A percentile compares a stretch with the other conserved stretches of the same genome.
phyloP scores from a whole-genome alignment of 1,139 yeast genomes.

The Lodderomyces beijingensis region DNA sequence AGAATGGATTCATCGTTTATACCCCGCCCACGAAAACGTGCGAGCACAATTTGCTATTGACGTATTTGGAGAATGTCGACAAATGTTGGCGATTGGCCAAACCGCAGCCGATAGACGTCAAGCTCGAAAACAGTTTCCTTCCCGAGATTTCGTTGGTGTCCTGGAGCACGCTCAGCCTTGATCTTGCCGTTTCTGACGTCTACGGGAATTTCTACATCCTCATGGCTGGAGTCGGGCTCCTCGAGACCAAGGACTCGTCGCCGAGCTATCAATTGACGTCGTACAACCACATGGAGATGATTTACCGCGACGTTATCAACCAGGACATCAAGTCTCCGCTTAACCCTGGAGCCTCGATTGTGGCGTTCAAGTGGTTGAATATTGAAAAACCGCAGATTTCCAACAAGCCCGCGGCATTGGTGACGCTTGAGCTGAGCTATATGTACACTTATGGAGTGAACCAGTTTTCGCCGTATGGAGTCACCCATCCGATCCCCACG shows the following conservation, averaged over 20 bases:
- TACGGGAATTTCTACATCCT: constrained; percentile 49
- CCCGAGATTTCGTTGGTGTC: constrained; percentile 31
- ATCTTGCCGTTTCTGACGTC: constrained; percentile 47
- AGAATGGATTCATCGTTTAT: constrained; percentile 70
- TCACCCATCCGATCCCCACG: constrained; percentile 62
- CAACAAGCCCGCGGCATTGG: constrained; percentile 46
- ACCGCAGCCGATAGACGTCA: constrained; percentile 39
- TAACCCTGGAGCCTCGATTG: constrained; percentile 23
- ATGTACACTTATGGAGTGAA: constrained; percentile 51
- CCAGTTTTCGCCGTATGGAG: constrained; percentile 57
- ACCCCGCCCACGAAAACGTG: constrained; percentile 22
- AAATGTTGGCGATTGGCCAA: constrained; percentile 61
- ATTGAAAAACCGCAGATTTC: constrained; percentile 59
- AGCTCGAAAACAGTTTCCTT: constrained; percentile 28
- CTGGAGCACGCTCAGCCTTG: constrained; percentile 54
- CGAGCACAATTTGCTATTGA: constrained; percentile 41
- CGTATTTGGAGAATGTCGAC: constrained; percentile 60
- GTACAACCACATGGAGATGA: constrained; percentile 45
- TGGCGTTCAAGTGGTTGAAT: constrained; percentile 66
- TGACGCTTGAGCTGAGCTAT: constrained; percentile 13
- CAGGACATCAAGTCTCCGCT: constrained; percentile 15
- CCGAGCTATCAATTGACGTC: constrained; percentile 45
- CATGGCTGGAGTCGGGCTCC: constrained; percentile 41
- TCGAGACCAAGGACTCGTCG: constrained; percentile 16
- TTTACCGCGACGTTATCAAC: constrained; percentile 33